Evolutionary conservation across 1,284 basidiomycete genomes (phyloP).

Genomic region (Ceraceosorus guamensis): DNA sequence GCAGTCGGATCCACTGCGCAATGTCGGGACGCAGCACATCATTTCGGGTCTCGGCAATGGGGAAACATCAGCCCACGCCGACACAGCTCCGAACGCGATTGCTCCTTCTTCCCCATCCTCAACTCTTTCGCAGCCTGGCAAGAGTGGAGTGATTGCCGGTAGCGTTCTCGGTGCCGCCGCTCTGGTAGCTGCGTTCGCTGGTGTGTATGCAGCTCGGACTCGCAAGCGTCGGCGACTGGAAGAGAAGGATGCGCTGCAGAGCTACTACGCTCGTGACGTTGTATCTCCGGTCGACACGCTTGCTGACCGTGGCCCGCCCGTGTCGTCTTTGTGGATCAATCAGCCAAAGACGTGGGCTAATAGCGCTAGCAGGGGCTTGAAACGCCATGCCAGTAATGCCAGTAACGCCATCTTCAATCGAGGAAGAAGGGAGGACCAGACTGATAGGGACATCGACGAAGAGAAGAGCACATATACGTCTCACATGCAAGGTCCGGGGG

Average conservation of each 20-base stretch:
- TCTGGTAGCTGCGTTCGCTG: conserved; percentile 35
- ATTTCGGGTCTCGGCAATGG: too few species aligned
- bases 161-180: conserved; percentile 40
- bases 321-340: conserved; percentile 21
- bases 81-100: too few species aligned
- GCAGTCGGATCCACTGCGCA: too few species aligned
- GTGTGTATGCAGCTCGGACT: conserved; percentile 33
- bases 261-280: conserved; percentile 13
- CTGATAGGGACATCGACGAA: neutral
- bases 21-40: too few species aligned
- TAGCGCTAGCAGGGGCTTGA: conserved; percentile 3
- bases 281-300: neutral
- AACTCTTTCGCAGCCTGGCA: neutral
- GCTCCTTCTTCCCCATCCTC: neutral
- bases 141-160: conserved; percentile 9
- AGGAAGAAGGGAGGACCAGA: neutral
- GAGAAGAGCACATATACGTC: neutral
- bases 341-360: conserved; percentile 7
- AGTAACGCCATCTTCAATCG: neutral
- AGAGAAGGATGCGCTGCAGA: neutral
- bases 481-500: neutral
- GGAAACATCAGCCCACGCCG: too few species aligned
- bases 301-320: conserved; percentile 13
- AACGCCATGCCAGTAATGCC: conserved; percentile 1
- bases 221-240: conserved; percentile 31